Conservation (phyloP, 805 yeast species). For the Myxozyma udenii region DNA sequence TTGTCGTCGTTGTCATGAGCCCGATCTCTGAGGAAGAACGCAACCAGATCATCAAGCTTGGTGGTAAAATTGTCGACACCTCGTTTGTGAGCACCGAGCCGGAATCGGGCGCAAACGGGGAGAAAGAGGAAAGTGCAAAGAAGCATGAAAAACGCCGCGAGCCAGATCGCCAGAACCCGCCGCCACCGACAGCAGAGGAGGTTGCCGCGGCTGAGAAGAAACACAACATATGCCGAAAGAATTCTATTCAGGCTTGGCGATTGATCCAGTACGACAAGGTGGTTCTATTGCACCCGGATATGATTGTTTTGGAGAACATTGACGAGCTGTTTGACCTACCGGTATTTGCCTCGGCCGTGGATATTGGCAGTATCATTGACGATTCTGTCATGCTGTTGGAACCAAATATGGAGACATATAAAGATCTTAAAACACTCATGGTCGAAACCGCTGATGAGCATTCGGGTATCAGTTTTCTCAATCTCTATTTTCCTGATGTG, state of each 20-base stretch:
- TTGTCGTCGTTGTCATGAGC: constrained; percentile 19
- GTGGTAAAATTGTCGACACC: constrained; percentile 27
- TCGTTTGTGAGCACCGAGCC: constrained; percentile 12
- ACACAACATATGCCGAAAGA: constrained; percentile 9
- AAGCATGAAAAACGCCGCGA: background rate
- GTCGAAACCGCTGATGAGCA: constrained; percentile 15
- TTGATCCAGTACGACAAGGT: constrained; percentile 23
- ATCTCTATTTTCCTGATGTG: constrained; percentile 20
- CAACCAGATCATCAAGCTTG: constrained; percentile 15
- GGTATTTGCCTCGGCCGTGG: constrained; percentile 24
- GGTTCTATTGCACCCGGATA: constrained; percentile 22
- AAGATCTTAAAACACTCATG: constrained; percentile 18
- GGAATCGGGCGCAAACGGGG: constrained; percentile 10
- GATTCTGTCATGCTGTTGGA: constrained; percentile 26
- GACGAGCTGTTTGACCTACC: constrained; percentile 24
- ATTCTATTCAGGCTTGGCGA: constrained; percentile 28
- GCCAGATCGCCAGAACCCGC: background rate
- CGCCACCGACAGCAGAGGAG: background rate
- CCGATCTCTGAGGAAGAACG: constrained; percentile 14
- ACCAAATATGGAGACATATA: constrained; percentile 20
- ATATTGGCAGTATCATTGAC: constrained; percentile 25
- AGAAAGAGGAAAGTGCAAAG: background rate
- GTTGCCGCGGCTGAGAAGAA: background rate
- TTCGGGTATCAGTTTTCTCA: constrained; percentile 19
- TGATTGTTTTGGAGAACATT: constrained; percentile 20